Evolutionary conservation across 1,139 yeast genomes (phyloP), one percentile per base, ranked within the genome.

Genomic region (Debaryomyces coudertii): DNA sequence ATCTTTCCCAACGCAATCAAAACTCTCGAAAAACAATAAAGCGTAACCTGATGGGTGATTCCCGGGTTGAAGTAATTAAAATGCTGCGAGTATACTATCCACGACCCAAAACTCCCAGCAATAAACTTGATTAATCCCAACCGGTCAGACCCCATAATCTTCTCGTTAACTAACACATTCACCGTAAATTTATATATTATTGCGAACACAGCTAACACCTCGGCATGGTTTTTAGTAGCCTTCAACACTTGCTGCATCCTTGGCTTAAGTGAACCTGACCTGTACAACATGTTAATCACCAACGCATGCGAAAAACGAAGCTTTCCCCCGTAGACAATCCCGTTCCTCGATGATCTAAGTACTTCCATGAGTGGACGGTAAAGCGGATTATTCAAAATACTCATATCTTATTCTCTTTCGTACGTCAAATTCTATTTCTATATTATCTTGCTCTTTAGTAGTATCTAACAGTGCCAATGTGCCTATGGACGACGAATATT

Each of bases 291-390:
- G 50, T 79, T 83, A 66, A 86, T 81, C 38, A 84, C 90, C 45
- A 84, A 62, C 1, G 92, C 85, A 65, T 87, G 95, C 43, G 87
- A 79, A 60, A 87, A 86, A 47, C 95, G 70, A 36, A 87, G 70
- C 54, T 85, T 77, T 12, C 88, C 88, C 2, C 95, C 95, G 55
- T 87, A 87, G 11, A 85, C 83, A 6, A 80, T 65, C 27, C 86
- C 87, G 54, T 75, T 75, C 44, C 79, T 58, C 3, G 79, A 71
- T 3, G 78, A 67, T 52, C 74, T 63, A 40, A 71, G 39, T 30
- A 67, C 54, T 50, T 73, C 79, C 35, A 75, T 60, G 20, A 75
- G 52, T 3, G 79, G 79, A 44, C 79, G 61, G 46, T 64, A 66
- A 36, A 62, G 53, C 3, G 70, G 69, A 46, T 66, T 64, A 25